Base-by-base conservation (phyloP, 139 green algal species). In the Nannochloris sp. region DNA sequence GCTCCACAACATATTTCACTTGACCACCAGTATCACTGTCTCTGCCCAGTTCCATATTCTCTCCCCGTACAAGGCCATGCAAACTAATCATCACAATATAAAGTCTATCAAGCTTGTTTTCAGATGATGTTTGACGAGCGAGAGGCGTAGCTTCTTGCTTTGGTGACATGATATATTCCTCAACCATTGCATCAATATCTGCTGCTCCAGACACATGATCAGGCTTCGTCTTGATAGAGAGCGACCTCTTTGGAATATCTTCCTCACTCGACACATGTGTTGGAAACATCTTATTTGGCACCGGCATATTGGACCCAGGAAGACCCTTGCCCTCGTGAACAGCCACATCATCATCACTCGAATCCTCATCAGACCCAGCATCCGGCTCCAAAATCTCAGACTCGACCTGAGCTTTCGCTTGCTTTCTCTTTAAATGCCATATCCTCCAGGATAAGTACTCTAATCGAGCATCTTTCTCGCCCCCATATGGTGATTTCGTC, bases 1-100 rank as follows among this genome's bases (percentile, higher is more conserved):
- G 76, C 85, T 97, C 91, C 17, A 97, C 89, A 37, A 97, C 91
- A 67, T 97, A 97, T 72, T 83, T 83, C 29, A 83, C 74, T 83
- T 94, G 87, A 1, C 91, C 89, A 17, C 91, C 91, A 8, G 91
- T 97, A 78, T 97, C 91, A 1, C 83, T 69, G 70, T 97, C 91
- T 5, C 80, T 74, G 12, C 91, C 91, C 46, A 97, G 84, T 79
- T 97, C 91, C 91, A 97, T 97, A 31, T 69, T 68, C 3, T 92
- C 73, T 4, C 91, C 91, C 0, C 91, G 75, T 43, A 97, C 85
- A 31, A 97, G 78, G 40, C 91, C 91, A 64, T 97, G 91, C 69
- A 96, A 71, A 56, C 64, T 83, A 68, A 94, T 89, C 29, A 96
- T 79, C 13, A 94, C 68, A 44, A 91, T 71, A 73, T 96, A 96